These are phyloP conservation scores for Hirsutella thompsonii DNA, from an alignment of 2,329 filamentous ascomycete genomes.

Conservation along the genomic window DNA sequence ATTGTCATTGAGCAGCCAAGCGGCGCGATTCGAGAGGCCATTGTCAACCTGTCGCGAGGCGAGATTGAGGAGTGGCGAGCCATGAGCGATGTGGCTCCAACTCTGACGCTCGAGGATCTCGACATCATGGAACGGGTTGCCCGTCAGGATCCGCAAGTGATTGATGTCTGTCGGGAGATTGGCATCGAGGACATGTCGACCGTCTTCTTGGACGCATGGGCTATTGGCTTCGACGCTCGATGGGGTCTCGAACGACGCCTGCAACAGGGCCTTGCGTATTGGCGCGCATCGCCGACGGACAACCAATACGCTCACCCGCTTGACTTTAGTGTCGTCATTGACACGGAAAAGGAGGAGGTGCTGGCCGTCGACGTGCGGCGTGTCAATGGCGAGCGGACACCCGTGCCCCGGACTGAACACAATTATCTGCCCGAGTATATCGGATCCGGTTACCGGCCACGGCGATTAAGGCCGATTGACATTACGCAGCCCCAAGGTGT, in stretches of 20 bases:
- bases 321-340: slow-evolving; percentile 29
- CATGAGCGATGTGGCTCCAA: slow-evolving; percentile 31
- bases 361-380: slow-evolving; percentile 28
- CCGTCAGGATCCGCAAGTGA: slow-evolving; percentile 58
- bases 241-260: slow-evolving; percentile 60
- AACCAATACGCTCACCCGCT: slow-evolving; percentile 47
- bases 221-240: slow-evolving; percentile 69
- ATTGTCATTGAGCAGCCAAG: slow-evolving; percentile 31
- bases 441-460: slow-evolving; percentile 19
- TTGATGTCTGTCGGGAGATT: slow-evolving; percentile 62
- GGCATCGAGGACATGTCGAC: slow-evolving; percentile 75
- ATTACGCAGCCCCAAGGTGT: slow-evolving; percentile 27
- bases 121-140: slow-evolving; percentile 59
- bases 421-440: slow-evolving; percentile 25
- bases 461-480: slow-evolving; percentile 23
- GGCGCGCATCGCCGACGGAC: slow-evolving; percentile 58
- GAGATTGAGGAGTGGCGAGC: slow-evolving; percentile 31
- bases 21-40: slow-evolving; percentile 32
- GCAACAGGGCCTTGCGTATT: slow-evolving; percentile 75
- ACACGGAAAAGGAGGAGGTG: slow-evolving; percentile 34
- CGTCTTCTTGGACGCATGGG: slow-evolving; percentile 77
- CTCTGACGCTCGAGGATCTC: slow-evolving; percentile 67
- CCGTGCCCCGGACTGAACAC: slow-evolving; percentile 23
- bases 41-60: slow-evolving; percentile 32
- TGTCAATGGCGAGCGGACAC: slow-evolving; percentile 34